A percentile compares a stretch with the other conserved stretches of the same genome.
Conservation (phyloP, 306 rosid genomes). For the Aeschynomene evenia region DNA sequence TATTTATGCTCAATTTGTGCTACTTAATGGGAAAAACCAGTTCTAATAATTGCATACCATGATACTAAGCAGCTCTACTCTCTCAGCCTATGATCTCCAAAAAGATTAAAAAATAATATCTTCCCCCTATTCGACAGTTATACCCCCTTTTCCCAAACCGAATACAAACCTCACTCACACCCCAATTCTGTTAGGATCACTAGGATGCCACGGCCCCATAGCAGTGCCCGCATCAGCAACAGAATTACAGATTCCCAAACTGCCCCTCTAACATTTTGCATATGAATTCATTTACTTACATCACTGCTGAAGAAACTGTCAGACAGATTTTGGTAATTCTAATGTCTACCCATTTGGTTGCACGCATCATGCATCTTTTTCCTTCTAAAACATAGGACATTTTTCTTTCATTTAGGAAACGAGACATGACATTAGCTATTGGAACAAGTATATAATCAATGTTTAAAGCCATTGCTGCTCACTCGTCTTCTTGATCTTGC, state of each 20-base stretch:
- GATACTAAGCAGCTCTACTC: too few relatives aligned
- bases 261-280: too few relatives aligned
- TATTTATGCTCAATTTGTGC: not conserved
- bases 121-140: too few relatives aligned
- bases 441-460: not conserved
- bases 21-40: constrained; percentile 13
- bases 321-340: not conserved
- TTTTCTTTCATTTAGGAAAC: not conserved
- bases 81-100: too few relatives aligned
- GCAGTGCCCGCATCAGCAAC: too few relatives aligned
- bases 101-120: too few relatives aligned
- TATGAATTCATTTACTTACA: not conserved
- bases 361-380: not conserved
- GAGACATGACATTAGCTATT: not conserved
- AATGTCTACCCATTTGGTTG: not conserved
- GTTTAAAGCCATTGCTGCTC: constrained; percentile 3
- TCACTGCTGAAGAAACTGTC: constrained; percentile 10
- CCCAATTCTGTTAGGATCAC: too few relatives aligned
- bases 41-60: not conserved
- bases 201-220: too few relatives aligned
- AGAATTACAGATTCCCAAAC: too few relatives aligned
- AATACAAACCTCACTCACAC: too few relatives aligned
- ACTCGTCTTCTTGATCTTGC: not conserved
- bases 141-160: too few relatives aligned
- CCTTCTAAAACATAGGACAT: not conserved